Base-by-base conservation (phyloP, 2,329 filamentous ascomycete species). In the Aspergillus udagawae region DNA sequence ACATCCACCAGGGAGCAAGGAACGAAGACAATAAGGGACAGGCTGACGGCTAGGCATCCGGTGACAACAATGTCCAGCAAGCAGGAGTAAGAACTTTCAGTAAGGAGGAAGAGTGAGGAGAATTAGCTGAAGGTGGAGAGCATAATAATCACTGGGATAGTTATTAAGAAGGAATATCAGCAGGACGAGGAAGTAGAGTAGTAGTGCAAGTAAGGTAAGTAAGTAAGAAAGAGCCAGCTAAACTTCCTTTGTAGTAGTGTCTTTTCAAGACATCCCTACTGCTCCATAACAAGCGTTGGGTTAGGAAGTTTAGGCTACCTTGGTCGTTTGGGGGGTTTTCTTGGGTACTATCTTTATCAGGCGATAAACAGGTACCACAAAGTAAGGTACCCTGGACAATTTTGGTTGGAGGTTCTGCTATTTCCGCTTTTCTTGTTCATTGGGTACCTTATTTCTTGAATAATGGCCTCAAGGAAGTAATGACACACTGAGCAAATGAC, bases 11-110 rank as follows among this genome's bases (percentile, higher is more conserved):
- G 57, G 56, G 60, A 58, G 44, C 8, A 25, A 14, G 55, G 60
- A 28, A 49, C 56, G 57, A 55, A 56, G 58, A 60, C 59, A 56
- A 57, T 54, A 52, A 59, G 50, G 51, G 55, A 52, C 54, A 58
- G 51, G 56, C 58, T 59, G 60, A 61, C 53, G 58, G 55, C 55
- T 60, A 62, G 60, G 60, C 65, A 67, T 65, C 60, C 65, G 61
- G 64, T 55, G 62, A 58, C 55, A 52, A 60, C 8, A 57, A 49
- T 25, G n/a, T 38, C 17, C 14, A 25, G 35, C 44, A 53, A 51
- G 54, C 14, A 51, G 42, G 45, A 38, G 32, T 17, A 38, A n/a
- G 32, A 17, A 38, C 32, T 38, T 17, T 38, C 32, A 38, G 32
- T 38, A 38, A 38, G 32, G 32, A 38, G 32, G 32, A 38, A 38